Conservation (phyloP, 441 rosid species). For the Bocquillonia castaneifolia region DNA sequence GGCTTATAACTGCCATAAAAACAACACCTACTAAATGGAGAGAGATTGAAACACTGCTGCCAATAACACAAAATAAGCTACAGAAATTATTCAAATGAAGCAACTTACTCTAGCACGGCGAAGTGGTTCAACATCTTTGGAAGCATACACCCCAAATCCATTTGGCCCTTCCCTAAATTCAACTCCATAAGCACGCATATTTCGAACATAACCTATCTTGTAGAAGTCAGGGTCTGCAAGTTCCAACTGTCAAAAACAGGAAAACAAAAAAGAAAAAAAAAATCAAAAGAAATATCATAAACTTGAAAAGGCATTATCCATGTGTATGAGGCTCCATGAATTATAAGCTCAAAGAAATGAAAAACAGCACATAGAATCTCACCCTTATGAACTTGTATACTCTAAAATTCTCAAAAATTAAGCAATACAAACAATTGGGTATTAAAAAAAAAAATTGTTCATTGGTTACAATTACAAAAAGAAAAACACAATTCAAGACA, state of each 20-base stretch:
- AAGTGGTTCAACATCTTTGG: conserved; percentile 77
- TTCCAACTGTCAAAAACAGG: conserved; percentile 36
- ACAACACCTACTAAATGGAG: not conserved
- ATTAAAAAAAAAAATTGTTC: not conserved
- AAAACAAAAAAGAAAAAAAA: not conserved
- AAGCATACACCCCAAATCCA: conserved; percentile 85
- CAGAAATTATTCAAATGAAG: conserved; percentile 6
- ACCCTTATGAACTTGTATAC: not conserved
- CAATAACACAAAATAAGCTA: not conserved
- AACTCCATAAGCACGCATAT: conserved; percentile 85
- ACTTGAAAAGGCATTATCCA: not conserved
- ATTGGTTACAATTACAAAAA: not conserved
- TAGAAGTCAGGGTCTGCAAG: conserved; percentile 89
- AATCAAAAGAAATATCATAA: not conserved
- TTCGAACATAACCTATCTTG: conserved; percentile 76
- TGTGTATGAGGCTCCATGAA: not conserved
- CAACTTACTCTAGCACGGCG: conserved; percentile 80
- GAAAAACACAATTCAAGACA: not conserved
- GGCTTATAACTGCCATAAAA: not conserved
- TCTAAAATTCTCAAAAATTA: not conserved
- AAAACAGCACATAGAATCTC: not conserved
- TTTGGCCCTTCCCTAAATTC: conserved; percentile 87
- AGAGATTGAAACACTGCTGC: not conserved
- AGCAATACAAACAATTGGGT: not conserved
- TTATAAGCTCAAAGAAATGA: not conserved